Evolutionary conservation across 2,329 filamentous ascomycete genomes (phyloP).

Genomic region (Diaporthe destruens): DNA sequence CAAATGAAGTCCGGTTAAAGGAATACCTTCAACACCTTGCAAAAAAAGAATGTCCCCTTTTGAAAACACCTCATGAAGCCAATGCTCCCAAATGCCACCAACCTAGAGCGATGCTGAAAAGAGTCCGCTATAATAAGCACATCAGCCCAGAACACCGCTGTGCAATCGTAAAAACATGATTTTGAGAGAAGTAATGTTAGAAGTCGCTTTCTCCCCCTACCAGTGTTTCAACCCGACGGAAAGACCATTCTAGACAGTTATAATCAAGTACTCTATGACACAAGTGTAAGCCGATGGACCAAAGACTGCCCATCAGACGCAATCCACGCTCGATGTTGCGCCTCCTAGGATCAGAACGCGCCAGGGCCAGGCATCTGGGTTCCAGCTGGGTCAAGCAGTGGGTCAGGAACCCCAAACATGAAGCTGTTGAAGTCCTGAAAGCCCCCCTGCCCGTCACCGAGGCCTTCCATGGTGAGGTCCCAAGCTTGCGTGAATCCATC

Average conservation of each 20-base stretch:
- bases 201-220: not conserved
- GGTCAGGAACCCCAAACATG: conserved; percentile 42
- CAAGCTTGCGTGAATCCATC: conserved; percentile 59
- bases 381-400: conserved; percentile 30
- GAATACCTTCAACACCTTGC: conserved; percentile 20
- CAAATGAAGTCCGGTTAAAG: not conserved
- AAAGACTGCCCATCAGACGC: not conserved
- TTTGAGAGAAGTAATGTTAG: not conserved
- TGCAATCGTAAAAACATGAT: not conserved
- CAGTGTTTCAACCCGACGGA: too few relatives aligned
- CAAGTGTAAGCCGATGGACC: not conserved
- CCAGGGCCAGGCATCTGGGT: conserved; percentile 37
- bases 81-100: not conserved
- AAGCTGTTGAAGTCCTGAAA: conserved; percentile 39
- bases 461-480: conserved; percentile 56
- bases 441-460: conserved; percentile 47
- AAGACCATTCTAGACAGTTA: not conserved
- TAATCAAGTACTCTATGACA: not conserved
- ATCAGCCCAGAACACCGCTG: not conserved
- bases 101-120: not conserved
- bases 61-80: not conserved
- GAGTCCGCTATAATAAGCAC: conserved; percentile 1
- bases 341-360: conserved; percentile 33
- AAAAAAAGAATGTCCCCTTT: not conserved
- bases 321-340: not conserved